These are phyloP conservation scores for Hanseniaspora gamundiae DNA, from an alignment of 1,139 yeast species.

Conservation along the genomic window DNA sequence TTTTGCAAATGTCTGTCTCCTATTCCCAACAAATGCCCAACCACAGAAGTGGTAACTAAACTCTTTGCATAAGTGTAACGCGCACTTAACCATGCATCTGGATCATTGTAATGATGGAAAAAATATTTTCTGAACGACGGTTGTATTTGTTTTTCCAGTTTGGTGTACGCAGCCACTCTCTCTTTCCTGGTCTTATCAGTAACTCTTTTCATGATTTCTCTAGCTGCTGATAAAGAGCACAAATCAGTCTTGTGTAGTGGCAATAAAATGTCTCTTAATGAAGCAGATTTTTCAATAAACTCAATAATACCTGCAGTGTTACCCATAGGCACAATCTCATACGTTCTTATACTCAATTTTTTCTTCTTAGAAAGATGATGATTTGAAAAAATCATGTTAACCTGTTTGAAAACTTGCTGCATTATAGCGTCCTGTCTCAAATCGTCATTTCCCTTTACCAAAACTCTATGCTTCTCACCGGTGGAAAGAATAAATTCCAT, in stretches of 20 bases:
- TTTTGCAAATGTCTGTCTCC: slow-evolving; percentile 95
- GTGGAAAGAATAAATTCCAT: slow-evolving; percentile 40
- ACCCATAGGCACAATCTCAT: slow-evolving; percentile 83
- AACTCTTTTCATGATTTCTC: slow-evolving; percentile 49
- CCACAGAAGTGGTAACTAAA: slow-evolving; percentile 72
- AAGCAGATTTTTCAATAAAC: slow-evolving; percentile 67
- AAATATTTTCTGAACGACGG: slow-evolving; percentile 70
- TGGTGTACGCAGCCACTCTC: slow-evolving; percentile 38
- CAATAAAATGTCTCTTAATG: slow-evolving; percentile 55
- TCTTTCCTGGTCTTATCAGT: slow-evolving; percentile 36
- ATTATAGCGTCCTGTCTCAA: slow-evolving; percentile 89
- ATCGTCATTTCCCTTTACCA: slow-evolving; percentile 82
- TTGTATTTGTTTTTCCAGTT: slow-evolving; percentile 38
- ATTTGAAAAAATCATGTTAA: slow-evolving; percentile 47
- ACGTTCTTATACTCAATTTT: slow-evolving; percentile 58
- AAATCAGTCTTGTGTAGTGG: slow-evolving; percentile 46
- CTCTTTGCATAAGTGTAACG: slow-evolving; percentile 64
- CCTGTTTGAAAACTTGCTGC: slow-evolving; percentile 93
- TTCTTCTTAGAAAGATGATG: slow-evolving; percentile 48
- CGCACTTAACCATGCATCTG: slow-evolving; percentile 63
- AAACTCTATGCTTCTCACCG: slow-evolving; percentile 45
- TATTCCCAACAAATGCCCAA: slow-evolving; percentile 77
- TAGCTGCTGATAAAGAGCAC: slow-evolving; percentile 43
- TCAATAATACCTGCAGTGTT: slow-evolving; percentile 83
- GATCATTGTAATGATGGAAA: slow-evolving; percentile 49